Evolutionary conservation across 1,284 basidiomycete genomes (phyloP).

Genomic region (Grifola frondosa): DNA sequence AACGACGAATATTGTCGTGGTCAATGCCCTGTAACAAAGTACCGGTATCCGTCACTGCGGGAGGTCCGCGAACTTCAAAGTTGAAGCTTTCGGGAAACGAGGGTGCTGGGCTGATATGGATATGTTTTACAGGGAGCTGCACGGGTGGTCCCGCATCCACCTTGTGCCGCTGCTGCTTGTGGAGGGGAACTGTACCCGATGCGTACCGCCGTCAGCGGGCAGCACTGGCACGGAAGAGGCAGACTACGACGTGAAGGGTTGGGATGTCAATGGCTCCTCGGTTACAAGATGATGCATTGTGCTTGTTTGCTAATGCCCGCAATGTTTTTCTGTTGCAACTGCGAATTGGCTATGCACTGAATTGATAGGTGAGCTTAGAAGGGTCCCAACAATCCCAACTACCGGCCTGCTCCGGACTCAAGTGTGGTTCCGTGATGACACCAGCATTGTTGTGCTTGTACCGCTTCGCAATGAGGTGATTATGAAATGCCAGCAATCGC

Average conservation of each 20-base stretch:
- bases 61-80: no score
- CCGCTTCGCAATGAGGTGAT: constrained; percentile 20
- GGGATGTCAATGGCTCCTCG: constrained; percentile 75
- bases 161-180: constrained; percentile 90
- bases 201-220: constrained; percentile 82
- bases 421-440: constrained; percentile 61
- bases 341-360: constrained; percentile 12
- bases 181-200: constrained; percentile 92
- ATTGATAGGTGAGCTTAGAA: constrained; percentile 74
- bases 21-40: no score
- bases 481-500: constrained; percentile 44
- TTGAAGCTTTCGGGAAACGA: constrained; percentile 17
- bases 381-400: constrained; percentile 83
- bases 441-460: constrained; percentile 26
- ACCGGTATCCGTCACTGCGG: no score
- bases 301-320: constrained; percentile 21
- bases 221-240: constrained; percentile 78
- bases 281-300: constrained; percentile 16
- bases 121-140: constrained; percentile 72
- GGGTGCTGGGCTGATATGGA: constrained; percentile 26
- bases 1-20: no score
- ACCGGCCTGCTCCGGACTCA: constrained; percentile 65
- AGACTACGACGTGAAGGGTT: constrained; percentile 94
- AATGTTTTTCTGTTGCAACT: constrained; percentile 20
- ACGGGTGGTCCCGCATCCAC: constrained; percentile 96